Percentiles rank a stretch among this genome's conserved stretches.
Evolutionary conservation across 352 stramenopile genomes (phyloP).

Genomic region (Pythium rishiriense): DNA sequence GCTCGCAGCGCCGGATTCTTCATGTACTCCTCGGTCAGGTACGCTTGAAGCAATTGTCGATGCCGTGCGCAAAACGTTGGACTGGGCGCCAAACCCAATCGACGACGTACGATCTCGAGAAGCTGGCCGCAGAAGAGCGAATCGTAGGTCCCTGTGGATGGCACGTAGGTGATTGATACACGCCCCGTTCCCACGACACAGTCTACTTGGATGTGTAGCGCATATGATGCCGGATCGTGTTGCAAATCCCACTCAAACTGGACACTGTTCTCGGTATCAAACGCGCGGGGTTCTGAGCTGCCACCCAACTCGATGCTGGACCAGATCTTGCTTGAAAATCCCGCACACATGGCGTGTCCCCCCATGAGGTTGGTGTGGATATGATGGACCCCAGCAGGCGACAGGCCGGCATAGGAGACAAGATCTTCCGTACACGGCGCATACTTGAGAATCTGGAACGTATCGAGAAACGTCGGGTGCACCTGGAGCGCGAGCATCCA

Average conservation of each 20-base stretch:
- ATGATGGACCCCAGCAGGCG: conserved; percentile 28
- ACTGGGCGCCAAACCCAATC: neutral
- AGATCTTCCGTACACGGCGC: conserved; percentile 28
- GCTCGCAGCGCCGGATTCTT: neutral
- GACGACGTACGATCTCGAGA: neutral
- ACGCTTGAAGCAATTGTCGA: neutral
- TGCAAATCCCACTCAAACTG: conserved; percentile 11
- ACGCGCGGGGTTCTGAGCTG: neutral
- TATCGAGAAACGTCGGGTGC: conserved; percentile 34
- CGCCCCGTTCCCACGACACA: neutral
- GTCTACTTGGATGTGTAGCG: conserved; percentile 10
- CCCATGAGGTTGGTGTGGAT: neutral
- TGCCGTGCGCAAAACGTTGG: conserved; percentile 1
- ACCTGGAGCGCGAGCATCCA: conserved; percentile 57
- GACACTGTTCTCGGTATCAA: neutral
- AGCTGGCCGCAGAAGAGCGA: conserved; percentile 1
- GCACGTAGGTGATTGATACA: conserved; percentile 1
- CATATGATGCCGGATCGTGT: conserved; percentile 1
- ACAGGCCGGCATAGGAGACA: conserved; percentile 46
- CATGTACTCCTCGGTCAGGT: neutral
- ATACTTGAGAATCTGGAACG: conserved; percentile 44
- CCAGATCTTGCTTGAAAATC: neutral
- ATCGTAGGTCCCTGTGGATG: conserved; percentile 4
- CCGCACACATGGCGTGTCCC: neutral
- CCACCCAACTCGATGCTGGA: neutral